Evolutionary conservation across 208 protist genomes (phyloP).

Genomic region (Trypanosoma cruzi): DNA sequence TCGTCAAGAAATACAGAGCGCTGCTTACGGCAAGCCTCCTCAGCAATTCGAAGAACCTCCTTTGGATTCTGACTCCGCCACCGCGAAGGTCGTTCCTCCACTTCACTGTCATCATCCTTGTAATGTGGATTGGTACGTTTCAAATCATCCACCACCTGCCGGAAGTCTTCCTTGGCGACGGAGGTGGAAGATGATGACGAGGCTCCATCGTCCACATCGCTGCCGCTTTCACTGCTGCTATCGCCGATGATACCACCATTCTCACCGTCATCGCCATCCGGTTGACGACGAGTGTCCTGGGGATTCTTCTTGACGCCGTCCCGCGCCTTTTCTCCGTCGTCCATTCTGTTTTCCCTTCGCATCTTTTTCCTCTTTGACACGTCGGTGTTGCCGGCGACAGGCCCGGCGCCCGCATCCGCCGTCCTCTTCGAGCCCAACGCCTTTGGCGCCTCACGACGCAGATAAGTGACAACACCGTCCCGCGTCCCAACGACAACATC

Average conservation of each 20-base stretch:
- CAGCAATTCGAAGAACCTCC: conserved; percentile 36
- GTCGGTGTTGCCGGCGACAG: neutral
- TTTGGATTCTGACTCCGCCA: conserved; percentile 54
- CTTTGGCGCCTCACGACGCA: conserved; percentile 31
- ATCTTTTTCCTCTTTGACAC: neutral
- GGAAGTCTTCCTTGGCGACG: conserved; percentile 45
- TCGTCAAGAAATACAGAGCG: conserved; percentile 77
- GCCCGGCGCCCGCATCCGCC: neutral
- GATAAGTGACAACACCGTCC: conserved; percentile 54
- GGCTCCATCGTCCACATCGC: neutral
- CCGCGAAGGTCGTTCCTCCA: conserved; percentile 52
- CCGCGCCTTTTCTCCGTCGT: neutral
- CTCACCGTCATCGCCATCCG: neutral
- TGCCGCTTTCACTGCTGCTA: neutral
- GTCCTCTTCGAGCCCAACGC: neutral
- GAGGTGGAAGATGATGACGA: conserved; percentile 10
- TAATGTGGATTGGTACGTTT: conserved; percentile 50
- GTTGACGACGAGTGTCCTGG: neutral
- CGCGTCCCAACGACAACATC: conserved; percentile 69
- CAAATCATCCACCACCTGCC: conserved; percentile 60
- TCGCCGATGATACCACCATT: no score
- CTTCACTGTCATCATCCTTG: conserved; percentile 39
- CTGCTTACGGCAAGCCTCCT: conserved; percentile 24
- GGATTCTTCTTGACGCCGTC: neutral
- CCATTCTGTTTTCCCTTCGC: neutral